These are phyloP conservation scores for Chrysopogon serrulatus DNA, from an alignment of 176 grass and related monocot genomes.

Conservation along the genomic window DNA sequence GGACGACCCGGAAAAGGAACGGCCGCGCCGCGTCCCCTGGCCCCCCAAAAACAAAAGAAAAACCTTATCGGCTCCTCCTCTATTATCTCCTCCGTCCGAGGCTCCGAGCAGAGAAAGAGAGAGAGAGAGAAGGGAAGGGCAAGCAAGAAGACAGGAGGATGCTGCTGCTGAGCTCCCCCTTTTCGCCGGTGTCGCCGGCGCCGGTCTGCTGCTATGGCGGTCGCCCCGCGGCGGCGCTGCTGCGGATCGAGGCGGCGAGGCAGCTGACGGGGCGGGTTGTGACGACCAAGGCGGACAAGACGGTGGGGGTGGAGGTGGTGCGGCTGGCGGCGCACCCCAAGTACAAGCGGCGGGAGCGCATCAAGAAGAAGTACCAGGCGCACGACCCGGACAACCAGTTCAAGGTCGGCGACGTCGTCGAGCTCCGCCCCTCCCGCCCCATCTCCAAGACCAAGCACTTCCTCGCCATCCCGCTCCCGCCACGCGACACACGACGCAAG, in stretches of 20 bases:
- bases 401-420: slow-evolving; percentile 83
- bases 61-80: no score
- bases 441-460: slow-evolving; percentile 98
- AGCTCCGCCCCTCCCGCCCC: slow-evolving; percentile 79
- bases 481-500: slow-evolving; percentile 51
- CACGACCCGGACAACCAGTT: slow-evolving; percentile 92
- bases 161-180: slow-evolving; percentile 38
- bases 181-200: neutral
- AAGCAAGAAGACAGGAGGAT: neutral
- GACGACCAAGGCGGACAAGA: slow-evolving; percentile 82
- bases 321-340: slow-evolving; percentile 65
- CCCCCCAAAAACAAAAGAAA: no score
- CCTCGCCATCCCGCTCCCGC: slow-evolving; percentile 57
- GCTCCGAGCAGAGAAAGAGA: neutral
- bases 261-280: slow-evolving; percentile 71
- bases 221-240: neutral
- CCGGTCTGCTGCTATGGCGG: neutral
- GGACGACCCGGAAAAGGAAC: no score
- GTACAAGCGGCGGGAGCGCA: slow-evolving; percentile 70
- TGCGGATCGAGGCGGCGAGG: slow-evolving; percentile 56
- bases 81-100: no score
- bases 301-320: slow-evolving; percentile 74
- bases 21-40: no score
- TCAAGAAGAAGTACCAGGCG: slow-evolving; percentile 93
- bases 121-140: no score